Percentiles rank a stretch among this genome's conserved stretches.
Evolutionary conservation across 2,329 filamentous ascomycete genomes (phyloP).

Genomic region (Metarhizium anisopliae): DNA sequence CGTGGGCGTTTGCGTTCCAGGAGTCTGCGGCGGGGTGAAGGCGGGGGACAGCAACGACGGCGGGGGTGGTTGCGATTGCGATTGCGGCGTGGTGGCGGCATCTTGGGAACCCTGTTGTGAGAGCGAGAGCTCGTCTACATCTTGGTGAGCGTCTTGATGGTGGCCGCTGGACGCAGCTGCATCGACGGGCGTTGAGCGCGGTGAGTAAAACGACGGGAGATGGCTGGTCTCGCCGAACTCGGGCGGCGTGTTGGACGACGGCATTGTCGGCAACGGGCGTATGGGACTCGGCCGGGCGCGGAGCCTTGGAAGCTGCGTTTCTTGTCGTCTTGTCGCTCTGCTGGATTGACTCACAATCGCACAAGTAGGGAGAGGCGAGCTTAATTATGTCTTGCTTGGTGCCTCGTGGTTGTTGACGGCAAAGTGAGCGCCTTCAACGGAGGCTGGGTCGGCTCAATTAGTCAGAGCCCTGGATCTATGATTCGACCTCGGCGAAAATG

Average conservation of each 20-base stretch:
- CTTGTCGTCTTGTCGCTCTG: not conserved
- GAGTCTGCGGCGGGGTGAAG: conserved; percentile 65
- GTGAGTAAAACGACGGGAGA: conserved; percentile 40
- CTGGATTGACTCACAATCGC: not conserved
- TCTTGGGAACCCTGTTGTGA: conserved; percentile 17
- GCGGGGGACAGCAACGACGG: conserved; percentile 78
- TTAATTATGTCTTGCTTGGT: too few species aligned
- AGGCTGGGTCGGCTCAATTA: conserved; percentile 1
- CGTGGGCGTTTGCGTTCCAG: conserved; percentile 46
- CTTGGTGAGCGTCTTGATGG: conserved; percentile 11
- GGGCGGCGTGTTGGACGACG: conserved; percentile 3
- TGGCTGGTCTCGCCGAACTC: conserved; percentile 19
- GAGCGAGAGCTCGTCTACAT: conserved; percentile 28
- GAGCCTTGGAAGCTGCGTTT: not conserved
- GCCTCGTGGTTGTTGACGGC: too few species aligned
- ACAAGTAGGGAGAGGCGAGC: not conserved
- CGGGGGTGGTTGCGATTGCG: conserved; percentile 25
- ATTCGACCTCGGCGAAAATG: too few species aligned
- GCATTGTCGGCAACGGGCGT: not conserved
- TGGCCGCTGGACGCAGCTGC: conserved; percentile 10
- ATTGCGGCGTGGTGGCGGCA: conserved; percentile 6
- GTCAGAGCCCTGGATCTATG: not conserved
- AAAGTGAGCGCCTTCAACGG: too few species aligned
- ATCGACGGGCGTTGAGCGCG: conserved; percentile 23
- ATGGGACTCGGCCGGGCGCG: not conserved